phyloP scores from a whole-genome alignment of 1,284 basidiomycete species.

The Sanghuangporus weigelae region DNA sequence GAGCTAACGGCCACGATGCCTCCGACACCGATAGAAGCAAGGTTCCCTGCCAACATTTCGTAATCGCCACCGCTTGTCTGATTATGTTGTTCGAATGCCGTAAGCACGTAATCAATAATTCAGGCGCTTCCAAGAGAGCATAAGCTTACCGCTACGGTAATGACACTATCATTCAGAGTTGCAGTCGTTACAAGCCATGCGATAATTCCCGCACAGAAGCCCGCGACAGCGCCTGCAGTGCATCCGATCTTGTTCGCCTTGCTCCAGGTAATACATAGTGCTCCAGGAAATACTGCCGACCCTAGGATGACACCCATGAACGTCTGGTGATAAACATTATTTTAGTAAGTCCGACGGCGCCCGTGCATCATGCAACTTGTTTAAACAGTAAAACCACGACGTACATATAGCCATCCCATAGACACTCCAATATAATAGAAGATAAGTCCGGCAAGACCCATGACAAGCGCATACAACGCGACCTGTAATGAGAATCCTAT shows the following conservation, averaged over 20 bases:
- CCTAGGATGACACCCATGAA: slow-evolving; percentile 85
- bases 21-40: slow-evolving; percentile 80
- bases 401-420: slow-evolving; percentile 83
- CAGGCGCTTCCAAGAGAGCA: neutral
- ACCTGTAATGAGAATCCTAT: slow-evolving; percentile 38
- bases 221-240: slow-evolving; percentile 63
- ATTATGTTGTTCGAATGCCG: slow-evolving; percentile 31
- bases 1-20: slow-evolving; percentile 66
- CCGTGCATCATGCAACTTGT: neutral
- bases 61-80: slow-evolving; percentile 48
- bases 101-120: neutral
- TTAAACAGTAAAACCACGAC: slow-evolving; percentile 23
- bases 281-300: slow-evolving; percentile 83
- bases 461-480: slow-evolving; percentile 67
- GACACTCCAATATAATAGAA: slow-evolving; percentile 88
- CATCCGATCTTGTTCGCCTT: slow-evolving; percentile 83
- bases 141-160: slow-evolving; percentile 63
- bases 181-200: slow-evolving; percentile 85
- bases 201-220: slow-evolving; percentile 67
- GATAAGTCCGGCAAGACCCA: slow-evolving; percentile 79
- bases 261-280: slow-evolving; percentile 74
- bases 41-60: slow-evolving; percentile 84
- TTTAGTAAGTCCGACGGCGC: slow-evolving; percentile 2
- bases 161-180: slow-evolving; percentile 58
- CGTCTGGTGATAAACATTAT: slow-evolving; percentile 35